Evolutionary conservation across 257 asterid genomes (phyloP).

Genomic region (Solanum tarijense): DNA sequence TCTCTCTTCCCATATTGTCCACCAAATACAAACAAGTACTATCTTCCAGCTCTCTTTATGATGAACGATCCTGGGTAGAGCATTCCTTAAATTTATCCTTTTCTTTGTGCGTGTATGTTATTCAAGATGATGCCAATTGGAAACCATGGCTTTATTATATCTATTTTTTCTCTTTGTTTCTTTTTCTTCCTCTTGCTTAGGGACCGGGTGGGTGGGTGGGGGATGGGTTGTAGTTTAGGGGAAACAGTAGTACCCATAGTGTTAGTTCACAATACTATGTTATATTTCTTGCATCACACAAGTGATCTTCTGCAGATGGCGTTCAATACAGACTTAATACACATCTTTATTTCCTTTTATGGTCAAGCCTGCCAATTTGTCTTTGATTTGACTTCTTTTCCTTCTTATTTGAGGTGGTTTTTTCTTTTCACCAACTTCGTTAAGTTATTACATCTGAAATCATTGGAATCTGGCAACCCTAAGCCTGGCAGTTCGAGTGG

Average conservation of each 20-base stretch:
- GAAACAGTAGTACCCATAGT: background rate
- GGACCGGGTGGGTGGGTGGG: background rate
- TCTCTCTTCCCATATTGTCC: background rate
- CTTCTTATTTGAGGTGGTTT: background rate
- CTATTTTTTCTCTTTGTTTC: background rate
- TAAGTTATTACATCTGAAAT: background rate
- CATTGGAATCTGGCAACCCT: background rate
- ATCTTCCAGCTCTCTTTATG: background rate
- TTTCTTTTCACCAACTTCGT: background rate
- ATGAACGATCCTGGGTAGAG: background rate
- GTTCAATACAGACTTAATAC: background rate
- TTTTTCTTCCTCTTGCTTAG: background rate
- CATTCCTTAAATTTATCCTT: background rate
- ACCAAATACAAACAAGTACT: background rate
- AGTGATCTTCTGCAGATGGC: background rate
- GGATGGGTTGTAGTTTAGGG: background rate
- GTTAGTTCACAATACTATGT: background rate
- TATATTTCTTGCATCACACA: background rate
- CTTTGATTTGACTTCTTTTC: background rate
- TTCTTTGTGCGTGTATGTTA: background rate
- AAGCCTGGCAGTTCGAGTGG: background rate
- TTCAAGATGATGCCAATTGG: background rate
- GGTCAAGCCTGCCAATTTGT: background rate
- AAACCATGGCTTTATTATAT: background rate
- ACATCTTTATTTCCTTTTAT: background rate